Evolutionary conservation across 2,329 filamentous ascomycete genomes (phyloP).

Genomic region (Fusarium pseudocircinatum): DNA sequence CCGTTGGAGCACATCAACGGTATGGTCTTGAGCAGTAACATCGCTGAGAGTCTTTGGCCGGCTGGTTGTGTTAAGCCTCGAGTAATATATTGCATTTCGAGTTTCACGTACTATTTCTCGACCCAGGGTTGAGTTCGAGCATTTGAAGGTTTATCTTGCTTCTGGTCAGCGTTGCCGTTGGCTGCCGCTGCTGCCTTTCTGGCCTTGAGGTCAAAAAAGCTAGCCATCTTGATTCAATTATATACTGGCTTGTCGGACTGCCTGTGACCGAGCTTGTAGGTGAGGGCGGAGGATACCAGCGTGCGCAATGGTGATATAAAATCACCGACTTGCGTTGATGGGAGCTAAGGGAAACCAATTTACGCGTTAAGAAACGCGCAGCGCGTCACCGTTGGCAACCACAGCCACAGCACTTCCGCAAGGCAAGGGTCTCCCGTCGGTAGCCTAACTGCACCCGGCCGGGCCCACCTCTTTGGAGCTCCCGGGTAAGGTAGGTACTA

Average conservation of each 20-base stretch:
- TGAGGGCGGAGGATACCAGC: background rate
- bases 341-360: conserved; percentile 43
- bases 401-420: background rate
- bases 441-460: background rate
- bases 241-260: background rate
- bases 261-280: background rate
- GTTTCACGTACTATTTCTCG: conserved; percentile 86
- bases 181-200: conserved; percentile 81
- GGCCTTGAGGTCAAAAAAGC: conserved; percentile 96
- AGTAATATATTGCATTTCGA: background rate
- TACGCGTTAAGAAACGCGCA: conserved; percentile 42
- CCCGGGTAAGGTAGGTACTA: conserved; percentile 1
- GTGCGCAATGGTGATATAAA: background rate
- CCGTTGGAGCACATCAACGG: conserved; percentile 88
- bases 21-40: conserved; percentile 97
- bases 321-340: conserved; percentile 6
- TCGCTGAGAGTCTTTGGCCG: conserved; percentile 93
- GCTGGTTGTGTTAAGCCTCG: conserved; percentile 57
- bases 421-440: background rate
- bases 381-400: conserved; percentile 29
- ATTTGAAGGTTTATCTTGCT: conserved; percentile 69
- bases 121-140: conserved; percentile 88
- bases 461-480: background rate
- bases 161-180: conserved; percentile 70
- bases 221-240: conserved; percentile 69